Evolutionary conservation across 2,329 filamentous ascomycete genomes (phyloP).

Genomic region (Gaeumannomyces tritici): DNA sequence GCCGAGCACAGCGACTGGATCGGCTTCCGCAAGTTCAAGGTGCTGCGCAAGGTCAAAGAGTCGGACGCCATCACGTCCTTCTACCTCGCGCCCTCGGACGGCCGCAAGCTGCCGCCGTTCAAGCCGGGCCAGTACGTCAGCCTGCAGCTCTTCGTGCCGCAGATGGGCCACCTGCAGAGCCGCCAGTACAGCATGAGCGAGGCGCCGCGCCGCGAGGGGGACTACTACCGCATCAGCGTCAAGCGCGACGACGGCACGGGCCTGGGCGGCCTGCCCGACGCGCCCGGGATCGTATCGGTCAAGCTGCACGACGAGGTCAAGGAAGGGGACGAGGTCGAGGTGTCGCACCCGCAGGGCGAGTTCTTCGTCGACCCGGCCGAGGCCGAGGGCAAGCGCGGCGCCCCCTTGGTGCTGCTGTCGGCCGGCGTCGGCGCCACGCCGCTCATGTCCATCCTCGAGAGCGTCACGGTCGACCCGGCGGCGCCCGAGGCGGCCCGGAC

Average conservation of each 20-base stretch:
- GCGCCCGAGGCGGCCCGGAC: constrained; percentile 13
- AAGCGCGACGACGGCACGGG: constrained; percentile 47
- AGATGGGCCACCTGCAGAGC: constrained; percentile 55
- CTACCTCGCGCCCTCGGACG: constrained; percentile 58
- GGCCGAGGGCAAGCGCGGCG: constrained; percentile 21
- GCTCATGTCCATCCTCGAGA: constrained; percentile 55
- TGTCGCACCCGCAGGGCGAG: constrained; percentile 47
- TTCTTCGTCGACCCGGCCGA: constrained; percentile 49
- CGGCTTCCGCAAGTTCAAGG: constrained; percentile 41
- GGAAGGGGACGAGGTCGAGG: constrained; percentile 42
- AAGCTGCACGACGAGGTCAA: constrained; percentile 36
- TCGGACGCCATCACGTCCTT: constrained; percentile 55
- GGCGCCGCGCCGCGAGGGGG: constrained; percentile 32
- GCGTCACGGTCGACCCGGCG: constrained; percentile 22
- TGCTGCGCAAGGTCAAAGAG: constrained; percentile 51
- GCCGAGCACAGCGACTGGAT: constrained; percentile 29
- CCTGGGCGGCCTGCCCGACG: constrained; percentile 14
- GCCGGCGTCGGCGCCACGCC: constrained; percentile 62
- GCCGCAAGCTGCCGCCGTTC: constrained; percentile 44
- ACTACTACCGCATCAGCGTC: constrained; percentile 64
- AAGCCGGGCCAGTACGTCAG: constrained; percentile 67
- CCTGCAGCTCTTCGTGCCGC: constrained; percentile 50
- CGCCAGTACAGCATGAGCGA: constrained; percentile 70
- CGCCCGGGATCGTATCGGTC: constrained; percentile 42
- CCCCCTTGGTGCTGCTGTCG: constrained; percentile 55